Evolutionary conservation across 2,329 filamentous ascomycete genomes (phyloP).

Genomic region (Aspergillus sp.): DNA sequence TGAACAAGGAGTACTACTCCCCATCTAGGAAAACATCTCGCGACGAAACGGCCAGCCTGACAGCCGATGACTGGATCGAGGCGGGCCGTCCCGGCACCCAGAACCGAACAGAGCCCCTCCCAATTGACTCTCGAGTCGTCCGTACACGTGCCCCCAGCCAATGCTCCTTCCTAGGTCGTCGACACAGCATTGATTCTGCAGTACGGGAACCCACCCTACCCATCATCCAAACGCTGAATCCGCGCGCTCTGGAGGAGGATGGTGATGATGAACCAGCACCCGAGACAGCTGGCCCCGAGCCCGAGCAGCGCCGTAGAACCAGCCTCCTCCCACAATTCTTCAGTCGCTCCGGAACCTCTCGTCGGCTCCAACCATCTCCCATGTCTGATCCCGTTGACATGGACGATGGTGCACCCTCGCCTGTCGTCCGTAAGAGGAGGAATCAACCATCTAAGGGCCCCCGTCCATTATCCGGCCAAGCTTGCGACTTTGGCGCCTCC

Average conservation of each 20-base stretch:
- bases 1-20: constrained; percentile 24
- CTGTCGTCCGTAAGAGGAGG: constrained; percentile 32
- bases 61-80: constrained; percentile 44
- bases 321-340: constrained; percentile 40
- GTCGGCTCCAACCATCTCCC: constrained; percentile 27
- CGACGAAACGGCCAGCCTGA: constrained; percentile 22
- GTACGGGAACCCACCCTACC: constrained; percentile 25
- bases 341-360: constrained; percentile 25
- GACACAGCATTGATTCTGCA: constrained; percentile 28
- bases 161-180: constrained; percentile 26
- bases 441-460: constrained; percentile 15
- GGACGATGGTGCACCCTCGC: constrained; percentile 35
- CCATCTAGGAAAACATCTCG: constrained; percentile 17
- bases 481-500: constrained; percentile 17
- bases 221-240: constrained; percentile 29
- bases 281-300: constrained; percentile 16
- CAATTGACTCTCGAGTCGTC: constrained; percentile 11
- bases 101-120: constrained; percentile 17
- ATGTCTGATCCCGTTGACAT: constrained; percentile 25
- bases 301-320: constrained; percentile 30
- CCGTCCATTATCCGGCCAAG: constrained; percentile 14
- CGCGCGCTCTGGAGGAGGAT: constrained; percentile 23
- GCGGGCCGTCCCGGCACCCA: constrained; percentile 33
- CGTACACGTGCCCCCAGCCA: constrained; percentile 23
- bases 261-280: constrained; percentile 11